phyloP scores from a whole-genome alignment of 306 rosid species.

The Leucaena leucocephala region DNA sequence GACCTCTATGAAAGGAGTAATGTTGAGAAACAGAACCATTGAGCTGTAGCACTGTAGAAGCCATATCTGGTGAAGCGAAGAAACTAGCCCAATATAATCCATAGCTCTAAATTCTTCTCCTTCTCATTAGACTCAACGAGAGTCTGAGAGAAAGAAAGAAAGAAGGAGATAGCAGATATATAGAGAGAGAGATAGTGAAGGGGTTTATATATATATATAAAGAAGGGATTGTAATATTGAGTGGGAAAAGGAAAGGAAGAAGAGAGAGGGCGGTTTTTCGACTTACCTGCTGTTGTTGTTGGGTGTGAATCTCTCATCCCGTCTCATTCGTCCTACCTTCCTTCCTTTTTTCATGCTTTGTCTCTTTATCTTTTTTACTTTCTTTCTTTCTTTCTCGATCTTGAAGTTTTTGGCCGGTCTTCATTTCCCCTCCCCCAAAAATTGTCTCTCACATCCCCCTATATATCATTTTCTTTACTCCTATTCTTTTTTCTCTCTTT shows the following conservation, averaged over 20 bases:
- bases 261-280: constrained; percentile 61
- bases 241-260: neutral
- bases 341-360: neutral
- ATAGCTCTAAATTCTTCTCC: constrained; percentile 4
- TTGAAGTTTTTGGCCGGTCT: constrained; percentile 23
- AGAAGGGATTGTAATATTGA: neutral
- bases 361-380: neutral
- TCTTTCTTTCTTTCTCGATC: neutral
- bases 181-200: neutral
- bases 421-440: neutral
- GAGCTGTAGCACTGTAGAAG: neutral
- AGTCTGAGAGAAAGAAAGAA: constrained; percentile 11
- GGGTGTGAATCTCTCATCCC: constrained; percentile 7
- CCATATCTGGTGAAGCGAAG: neutral
- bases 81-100: neutral
- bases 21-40: neutral
- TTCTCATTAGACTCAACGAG: neutral
- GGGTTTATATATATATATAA: neutral
- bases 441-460: neutral
- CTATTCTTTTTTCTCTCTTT: neutral
- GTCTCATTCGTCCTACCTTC: neutral
- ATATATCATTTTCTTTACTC: neutral
- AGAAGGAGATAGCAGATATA: neutral
- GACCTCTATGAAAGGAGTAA: constrained; percentile 14
- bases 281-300: constrained; percentile 61